A percentile compares a stretch with the other conserved stretches of the same genome.
phyloP scores from a whole-genome alignment of 2,329 filamentous ascomycete genomes.

The Colletotrichum karsti region DNA sequence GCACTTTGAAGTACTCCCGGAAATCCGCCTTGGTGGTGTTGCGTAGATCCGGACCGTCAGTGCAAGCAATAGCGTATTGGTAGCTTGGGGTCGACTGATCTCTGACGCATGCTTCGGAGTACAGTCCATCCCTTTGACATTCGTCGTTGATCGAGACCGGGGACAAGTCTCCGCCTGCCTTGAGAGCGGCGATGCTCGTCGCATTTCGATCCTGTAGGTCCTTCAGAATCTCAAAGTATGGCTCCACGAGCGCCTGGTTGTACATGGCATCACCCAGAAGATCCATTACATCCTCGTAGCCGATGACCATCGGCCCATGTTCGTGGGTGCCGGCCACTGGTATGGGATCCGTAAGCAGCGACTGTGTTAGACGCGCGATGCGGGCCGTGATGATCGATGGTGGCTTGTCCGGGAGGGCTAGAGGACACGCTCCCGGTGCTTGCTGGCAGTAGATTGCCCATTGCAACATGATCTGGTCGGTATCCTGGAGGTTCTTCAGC shows the following conservation, averaged over 20 bases:
- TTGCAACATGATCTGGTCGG: constrained; percentile 39
- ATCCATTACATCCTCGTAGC: constrained; percentile 37
- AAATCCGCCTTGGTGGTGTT: constrained; percentile 24
- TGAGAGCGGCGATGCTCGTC: not conserved
- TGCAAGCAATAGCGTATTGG: constrained; percentile 22
- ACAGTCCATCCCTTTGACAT: not conserved
- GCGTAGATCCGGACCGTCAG: constrained; percentile 10
- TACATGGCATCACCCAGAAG: constrained; percentile 19
- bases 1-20: constrained; percentile 19
- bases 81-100: not conserved
- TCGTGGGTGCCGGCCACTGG: not conserved
- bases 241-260: constrained; percentile 15
- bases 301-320: constrained; percentile 30
- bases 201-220: constrained; percentile 17
- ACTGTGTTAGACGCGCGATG: not conserved
- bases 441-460: constrained; percentile 42
- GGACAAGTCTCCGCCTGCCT: constrained; percentile 12
- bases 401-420: not conserved
- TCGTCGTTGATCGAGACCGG: not conserved
- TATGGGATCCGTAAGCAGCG: not conserved
- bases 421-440: not conserved
- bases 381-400: not conserved
- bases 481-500: constrained; percentile 38
- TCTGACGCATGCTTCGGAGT: constrained; percentile 7
- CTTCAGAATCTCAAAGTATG: constrained; percentile 15